phyloP scores from a whole-genome alignment of 495 filamentous ascomycete genomes.

The Peziza echinospora region DNA sequence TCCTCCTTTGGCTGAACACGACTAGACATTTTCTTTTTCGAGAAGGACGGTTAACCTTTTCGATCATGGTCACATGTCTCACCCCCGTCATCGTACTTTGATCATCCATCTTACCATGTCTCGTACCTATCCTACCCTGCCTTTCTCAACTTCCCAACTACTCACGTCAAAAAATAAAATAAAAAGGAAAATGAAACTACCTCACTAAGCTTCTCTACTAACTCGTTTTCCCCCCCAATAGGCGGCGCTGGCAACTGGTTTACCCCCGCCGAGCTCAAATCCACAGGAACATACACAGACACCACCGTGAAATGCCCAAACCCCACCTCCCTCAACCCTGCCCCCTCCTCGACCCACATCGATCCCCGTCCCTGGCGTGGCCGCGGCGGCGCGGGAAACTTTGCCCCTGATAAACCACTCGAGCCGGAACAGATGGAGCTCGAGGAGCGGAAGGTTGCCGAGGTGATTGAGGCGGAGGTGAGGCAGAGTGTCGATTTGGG shows the following conservation, averaged over 20 bases:
- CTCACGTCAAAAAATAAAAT: too few species aligned
- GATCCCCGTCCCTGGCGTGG: slow-evolving; percentile 13
- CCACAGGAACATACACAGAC: slow-evolving; percentile 7
- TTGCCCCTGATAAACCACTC: slow-evolving; percentile 5
- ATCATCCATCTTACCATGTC: too few species aligned
- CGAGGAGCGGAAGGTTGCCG: slow-evolving; percentile 5
- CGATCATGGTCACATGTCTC: too few species aligned
- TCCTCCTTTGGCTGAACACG: too few species aligned
- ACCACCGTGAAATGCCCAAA: slow-evolving; percentile 9
- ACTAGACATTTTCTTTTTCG: too few species aligned
- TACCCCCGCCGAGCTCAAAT: slow-evolving; percentile 11
- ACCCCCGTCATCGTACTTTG: too few species aligned
- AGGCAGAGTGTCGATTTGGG: slow-evolving; percentile 10
- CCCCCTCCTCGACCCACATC: not conserved
- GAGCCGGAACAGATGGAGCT: slow-evolving; percentile 5
- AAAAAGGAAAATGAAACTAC: too few species aligned
- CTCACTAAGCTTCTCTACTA: too few species aligned
- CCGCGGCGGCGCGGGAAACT: slow-evolving; percentile 18
- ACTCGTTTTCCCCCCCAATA: not conserved
- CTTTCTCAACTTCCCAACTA: too few species aligned
- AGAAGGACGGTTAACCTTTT: too few species aligned
- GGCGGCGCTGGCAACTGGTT: slow-evolving; percentile 19
- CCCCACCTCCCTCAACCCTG: slow-evolving; percentile 5
- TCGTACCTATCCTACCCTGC: too few species aligned
- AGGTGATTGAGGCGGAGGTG: slow-evolving; percentile 9